These are phyloP conservation scores for Penicillium soppii DNA, from an alignment of 495 filamentous ascomycete genomes.

Conservation along the genomic window DNA sequence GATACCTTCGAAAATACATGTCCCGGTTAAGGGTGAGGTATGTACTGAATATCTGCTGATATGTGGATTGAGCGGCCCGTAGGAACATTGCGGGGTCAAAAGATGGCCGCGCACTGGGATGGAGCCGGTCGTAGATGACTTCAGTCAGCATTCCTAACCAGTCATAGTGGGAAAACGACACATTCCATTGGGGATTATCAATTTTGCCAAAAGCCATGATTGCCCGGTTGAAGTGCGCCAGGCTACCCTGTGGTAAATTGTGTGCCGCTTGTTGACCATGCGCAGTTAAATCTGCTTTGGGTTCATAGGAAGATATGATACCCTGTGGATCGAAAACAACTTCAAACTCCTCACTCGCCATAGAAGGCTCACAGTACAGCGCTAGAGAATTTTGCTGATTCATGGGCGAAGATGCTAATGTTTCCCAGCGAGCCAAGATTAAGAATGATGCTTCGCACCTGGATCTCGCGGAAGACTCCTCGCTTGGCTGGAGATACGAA, in stretches of 20 bases:
- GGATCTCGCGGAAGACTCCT: not conserved
- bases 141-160: not conserved
- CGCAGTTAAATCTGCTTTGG: not conserved
- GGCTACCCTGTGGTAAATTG: not conserved
- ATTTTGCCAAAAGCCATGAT: not conserved
- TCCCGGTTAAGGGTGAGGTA: not conserved
- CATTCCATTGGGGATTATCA: not conserved
- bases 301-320: not conserved
- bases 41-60: not conserved
- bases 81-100: not conserved
- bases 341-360: not conserved
- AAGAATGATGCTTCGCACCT: not conserved
- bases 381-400: not conserved
- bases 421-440: not conserved
- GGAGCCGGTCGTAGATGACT: not conserved
- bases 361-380: not conserved
- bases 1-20: not conserved
- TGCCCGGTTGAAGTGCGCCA: not conserved
- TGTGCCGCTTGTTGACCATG: not conserved
- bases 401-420: not conserved
- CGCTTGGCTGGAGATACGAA: not conserved
- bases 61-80: not conserved
- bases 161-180: not conserved
- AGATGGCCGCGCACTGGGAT: not conserved
- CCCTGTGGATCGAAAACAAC: not conserved